Evolutionary conservation across 768 basidiomycete genomes (phyloP).

Genomic region (Amanita phalloides): DNA sequence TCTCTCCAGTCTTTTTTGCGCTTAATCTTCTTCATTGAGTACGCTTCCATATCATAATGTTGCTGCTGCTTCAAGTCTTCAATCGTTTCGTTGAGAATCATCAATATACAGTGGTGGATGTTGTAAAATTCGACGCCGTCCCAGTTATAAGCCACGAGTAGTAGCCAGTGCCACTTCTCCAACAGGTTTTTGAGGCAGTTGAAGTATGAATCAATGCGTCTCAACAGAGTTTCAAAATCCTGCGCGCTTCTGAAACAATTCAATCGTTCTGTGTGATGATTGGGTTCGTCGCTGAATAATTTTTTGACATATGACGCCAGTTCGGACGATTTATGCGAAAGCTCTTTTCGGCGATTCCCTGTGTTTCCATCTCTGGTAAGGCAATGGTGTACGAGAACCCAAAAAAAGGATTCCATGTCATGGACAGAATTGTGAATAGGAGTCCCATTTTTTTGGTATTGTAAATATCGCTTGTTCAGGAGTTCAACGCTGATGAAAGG

Average conservation of each 20-base stretch:
- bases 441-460: background rate
- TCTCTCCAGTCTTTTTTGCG: too few relatives aligned
- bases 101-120: background rate
- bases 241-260: background rate
- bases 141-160: background rate
- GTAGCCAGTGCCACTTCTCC: background rate
- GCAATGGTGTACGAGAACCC: constrained; percentile 11
- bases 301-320: background rate
- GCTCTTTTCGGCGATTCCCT: background rate
- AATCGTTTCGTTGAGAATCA: background rate
- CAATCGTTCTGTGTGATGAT: background rate
- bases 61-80: background rate
- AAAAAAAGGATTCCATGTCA: constrained; percentile 13
- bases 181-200: background rate
- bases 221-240: background rate
- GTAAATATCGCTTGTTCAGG: background rate
- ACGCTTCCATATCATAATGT: too few relatives aligned
- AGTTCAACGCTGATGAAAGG: background rate
- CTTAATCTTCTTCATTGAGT: too few relatives aligned
- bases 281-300: background rate
- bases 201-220: background rate
- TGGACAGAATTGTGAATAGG: constrained; percentile 8
- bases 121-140: background rate
- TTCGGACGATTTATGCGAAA: background rate
- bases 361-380: background rate